Percentiles rank a stretch among this genome's conserved stretches.
Evolutionary conservation across 306 rosid species (phyloP).

Genomic region (Leucaena leucocephala): DNA sequence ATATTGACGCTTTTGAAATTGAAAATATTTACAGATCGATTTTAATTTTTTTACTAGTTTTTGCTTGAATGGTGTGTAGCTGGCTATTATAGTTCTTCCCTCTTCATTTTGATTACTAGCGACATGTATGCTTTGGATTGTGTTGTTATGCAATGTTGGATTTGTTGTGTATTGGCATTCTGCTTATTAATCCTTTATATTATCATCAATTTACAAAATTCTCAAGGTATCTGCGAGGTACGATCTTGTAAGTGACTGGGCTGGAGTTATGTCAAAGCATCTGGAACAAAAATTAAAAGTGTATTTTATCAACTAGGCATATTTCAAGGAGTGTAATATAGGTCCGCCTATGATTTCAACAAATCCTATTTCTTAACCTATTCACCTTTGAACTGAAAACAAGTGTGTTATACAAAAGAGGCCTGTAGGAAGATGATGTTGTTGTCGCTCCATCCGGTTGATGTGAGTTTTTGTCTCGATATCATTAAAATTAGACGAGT

Average conservation of each 20-base stretch:
- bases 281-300: neutral
- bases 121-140: neutral
- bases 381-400: neutral
- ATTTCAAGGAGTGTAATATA: neutral
- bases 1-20: too few species aligned
- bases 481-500: neutral
- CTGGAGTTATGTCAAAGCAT: neutral
- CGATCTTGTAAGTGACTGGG: neutral
- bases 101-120: neutral
- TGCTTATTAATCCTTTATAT: neutral
- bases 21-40: too few species aligned
- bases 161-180: neutral
- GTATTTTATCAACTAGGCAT: neutral
- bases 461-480: slow-evolving; percentile 6
- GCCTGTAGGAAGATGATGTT: neutral
- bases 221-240: neutral
- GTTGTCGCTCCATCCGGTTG: neutral
- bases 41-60: too few species aligned
- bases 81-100: neutral
- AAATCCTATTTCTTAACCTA: slow-evolving; percentile 1
- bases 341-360: neutral
- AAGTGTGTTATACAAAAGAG: neutral
- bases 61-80: neutral
- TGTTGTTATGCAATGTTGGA: neutral
- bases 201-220: neutral